phyloP scores from a whole-genome alignment of 345 rosid genomes.

The Eucalyptus leucophloia region DNA sequence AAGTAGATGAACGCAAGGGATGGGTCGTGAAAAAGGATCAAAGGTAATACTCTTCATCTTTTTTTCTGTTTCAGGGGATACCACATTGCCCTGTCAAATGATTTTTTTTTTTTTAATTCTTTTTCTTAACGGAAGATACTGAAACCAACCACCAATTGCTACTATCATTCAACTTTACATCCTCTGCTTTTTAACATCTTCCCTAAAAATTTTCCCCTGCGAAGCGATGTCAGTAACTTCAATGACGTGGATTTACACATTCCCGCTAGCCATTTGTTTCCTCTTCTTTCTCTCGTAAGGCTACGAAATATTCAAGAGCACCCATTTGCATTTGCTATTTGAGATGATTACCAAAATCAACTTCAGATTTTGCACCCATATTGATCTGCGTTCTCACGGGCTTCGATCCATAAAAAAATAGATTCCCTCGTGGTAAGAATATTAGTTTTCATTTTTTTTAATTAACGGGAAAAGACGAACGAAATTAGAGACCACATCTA shows the following conservation, averaged over 20 bases:
- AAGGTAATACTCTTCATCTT: not conserved
- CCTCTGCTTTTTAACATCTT: not conserved
- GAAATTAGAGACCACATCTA: not conserved
- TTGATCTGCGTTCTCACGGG: not conserved
- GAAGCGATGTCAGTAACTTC: not conserved
- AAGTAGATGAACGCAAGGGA: not conserved
- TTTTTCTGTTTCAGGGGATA: no score
- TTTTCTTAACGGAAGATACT: not conserved
- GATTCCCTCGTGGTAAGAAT: not conserved
- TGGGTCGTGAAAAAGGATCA: not conserved
- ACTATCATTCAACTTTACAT: not conserved
- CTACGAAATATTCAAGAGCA: not conserved
- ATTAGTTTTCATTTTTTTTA: no score
- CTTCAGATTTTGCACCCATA: not conserved
- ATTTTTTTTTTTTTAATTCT: no score
- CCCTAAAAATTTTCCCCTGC: not conserved
- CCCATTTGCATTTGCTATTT: not conserved
- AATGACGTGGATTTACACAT: not conserved
- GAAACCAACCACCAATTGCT: not conserved
- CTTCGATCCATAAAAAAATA: not conserved
- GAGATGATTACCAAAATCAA: not conserved
- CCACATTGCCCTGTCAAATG: not conserved
- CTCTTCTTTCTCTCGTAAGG: not conserved
- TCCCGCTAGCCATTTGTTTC: accelerated
- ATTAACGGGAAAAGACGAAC: not conserved